Conservation (phyloP, 352 stramenopile genomes). For the Albugo laibachii region DNA sequence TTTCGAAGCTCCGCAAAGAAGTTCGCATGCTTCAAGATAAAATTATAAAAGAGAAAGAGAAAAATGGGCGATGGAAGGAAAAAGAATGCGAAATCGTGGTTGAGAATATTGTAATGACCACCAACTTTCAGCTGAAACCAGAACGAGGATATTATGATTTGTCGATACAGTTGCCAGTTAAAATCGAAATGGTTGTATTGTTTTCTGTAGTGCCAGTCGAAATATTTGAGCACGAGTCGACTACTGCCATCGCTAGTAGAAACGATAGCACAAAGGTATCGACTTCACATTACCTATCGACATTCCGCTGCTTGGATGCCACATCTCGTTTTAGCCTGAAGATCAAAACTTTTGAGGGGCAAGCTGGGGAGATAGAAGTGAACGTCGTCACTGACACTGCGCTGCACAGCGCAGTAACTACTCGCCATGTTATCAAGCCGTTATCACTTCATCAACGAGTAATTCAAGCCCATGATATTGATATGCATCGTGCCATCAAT, state of each 20-base stretch:
- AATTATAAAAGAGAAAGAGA: constrained; percentile 30
- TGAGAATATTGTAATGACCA: constrained; percentile 60
- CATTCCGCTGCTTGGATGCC: constrained; percentile 57
- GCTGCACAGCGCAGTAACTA: constrained; percentile 37
- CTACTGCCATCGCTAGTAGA: constrained; percentile 56
- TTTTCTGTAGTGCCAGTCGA: constrained; percentile 57
- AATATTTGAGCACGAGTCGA: constrained; percentile 53
- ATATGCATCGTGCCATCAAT: constrained; percentile 34
- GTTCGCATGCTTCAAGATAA: constrained; percentile 48
- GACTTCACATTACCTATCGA: constrained; percentile 53
- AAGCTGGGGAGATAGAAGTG: constrained; percentile 58
- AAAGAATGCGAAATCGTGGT: constrained; percentile 47
- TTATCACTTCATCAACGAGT: constrained; percentile 66
- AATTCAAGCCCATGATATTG: constrained; percentile 30
- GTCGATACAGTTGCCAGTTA: constrained; percentile 59
- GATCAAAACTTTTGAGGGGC: constrained; percentile 67
- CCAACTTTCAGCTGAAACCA: constrained; percentile 60
- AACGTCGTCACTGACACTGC: constrained; percentile 45
- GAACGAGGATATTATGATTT: constrained; percentile 46
- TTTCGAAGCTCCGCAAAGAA: constrained; percentile 64
- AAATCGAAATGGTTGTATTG: constrained; percentile 55
- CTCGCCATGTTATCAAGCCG: constrained; percentile 66
- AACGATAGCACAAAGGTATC: constrained; percentile 24
- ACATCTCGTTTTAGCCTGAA: constrained; percentile 63
- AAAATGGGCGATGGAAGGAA: constrained; percentile 16